A percentile compares a stretch with the other conserved stretches of the same genome.
These are phyloP conservation scores for Tulasnella sp. DNA, from an alignment of 768 basidiomycete genomes.

Conservation along the genomic window DNA sequence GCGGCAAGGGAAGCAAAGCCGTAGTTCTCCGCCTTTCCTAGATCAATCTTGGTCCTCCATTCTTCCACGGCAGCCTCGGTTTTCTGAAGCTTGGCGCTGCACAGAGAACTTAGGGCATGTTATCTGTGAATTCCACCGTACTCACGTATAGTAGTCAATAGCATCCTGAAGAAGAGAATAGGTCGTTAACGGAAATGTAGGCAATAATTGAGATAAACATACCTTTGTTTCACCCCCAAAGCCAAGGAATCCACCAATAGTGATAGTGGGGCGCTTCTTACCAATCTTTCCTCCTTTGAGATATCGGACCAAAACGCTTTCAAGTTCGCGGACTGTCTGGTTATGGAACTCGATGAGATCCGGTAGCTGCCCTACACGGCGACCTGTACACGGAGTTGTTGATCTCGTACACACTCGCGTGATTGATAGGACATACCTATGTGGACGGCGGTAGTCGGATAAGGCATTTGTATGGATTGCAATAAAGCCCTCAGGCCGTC, in stretches of 20 bases:
- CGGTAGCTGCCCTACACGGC: slow-evolving; percentile 77
- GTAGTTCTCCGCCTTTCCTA: slow-evolving; percentile 33
- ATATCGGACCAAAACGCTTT: slow-evolving; percentile 78
- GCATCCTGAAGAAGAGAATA: slow-evolving; percentile 42
- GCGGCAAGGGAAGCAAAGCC: slow-evolving; percentile 77
- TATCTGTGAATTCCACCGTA: slow-evolving; percentile 16
- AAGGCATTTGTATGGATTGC: slow-evolving; percentile 58
- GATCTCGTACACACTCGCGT: neutral
- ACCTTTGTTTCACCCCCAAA: slow-evolving; percentile 64
- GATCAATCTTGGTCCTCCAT: slow-evolving; percentile 46
- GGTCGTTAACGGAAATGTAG: neutral
- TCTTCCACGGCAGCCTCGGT: slow-evolving; percentile 65
- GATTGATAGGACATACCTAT: slow-evolving; percentile 31
- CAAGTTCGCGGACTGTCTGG: slow-evolving; percentile 83
- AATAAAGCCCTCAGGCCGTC: slow-evolving; percentile 71
- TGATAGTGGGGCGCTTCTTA: slow-evolving; percentile 68
- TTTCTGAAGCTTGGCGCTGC: slow-evolving; percentile 36
- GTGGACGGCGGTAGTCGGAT: slow-evolving; percentile 84
- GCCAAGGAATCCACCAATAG: slow-evolving; percentile 66
- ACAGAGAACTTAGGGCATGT: slow-evolving; percentile 7
- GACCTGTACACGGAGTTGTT: slow-evolving; percentile 28
- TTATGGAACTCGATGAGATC: slow-evolving; percentile 89
- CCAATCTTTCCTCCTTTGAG: slow-evolving; percentile 71
- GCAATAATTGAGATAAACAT: neutral
- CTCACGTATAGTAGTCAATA: slow-evolving; percentile 86